A percentile compares a stretch with the other conserved stretches of the same genome.
Conservation (phyloP, 2,329 filamentous ascomycete genomes). For the Aspergillus texensis region DNA sequence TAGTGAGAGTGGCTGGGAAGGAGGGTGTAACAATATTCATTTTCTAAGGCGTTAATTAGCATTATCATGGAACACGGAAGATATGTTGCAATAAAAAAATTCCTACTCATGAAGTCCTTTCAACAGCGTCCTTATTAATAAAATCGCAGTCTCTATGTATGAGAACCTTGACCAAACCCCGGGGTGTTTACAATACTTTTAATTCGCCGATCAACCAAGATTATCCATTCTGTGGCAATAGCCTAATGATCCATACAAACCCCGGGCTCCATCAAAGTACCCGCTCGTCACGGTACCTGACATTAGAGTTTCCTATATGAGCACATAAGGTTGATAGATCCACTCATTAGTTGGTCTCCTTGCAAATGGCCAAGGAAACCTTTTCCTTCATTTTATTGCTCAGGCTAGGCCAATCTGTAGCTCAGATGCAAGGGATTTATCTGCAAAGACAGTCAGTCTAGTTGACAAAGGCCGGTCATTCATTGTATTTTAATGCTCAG, state of each 20-base stretch:
- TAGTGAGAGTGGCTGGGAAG: constrained; percentile 5
- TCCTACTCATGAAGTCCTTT: background rate
- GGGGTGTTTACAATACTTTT: no score
- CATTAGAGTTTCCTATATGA: background rate
- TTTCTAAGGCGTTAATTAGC: background rate
- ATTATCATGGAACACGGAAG: background rate
- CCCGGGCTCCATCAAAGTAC: background rate
- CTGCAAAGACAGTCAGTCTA: no score
- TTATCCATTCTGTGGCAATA: no score
- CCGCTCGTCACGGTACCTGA: background rate
- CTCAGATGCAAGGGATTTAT: background rate
- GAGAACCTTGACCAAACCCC: background rate
- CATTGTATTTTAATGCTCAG: background rate
- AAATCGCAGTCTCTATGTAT: no score
- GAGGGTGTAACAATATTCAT: constrained; percentile 7
- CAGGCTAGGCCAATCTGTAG: background rate
- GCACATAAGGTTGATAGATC: no score
- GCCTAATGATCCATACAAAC: background rate
- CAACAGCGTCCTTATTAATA: background rate
- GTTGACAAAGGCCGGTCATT: background rate
- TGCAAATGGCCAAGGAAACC: no score
- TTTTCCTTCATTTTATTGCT: background rate
- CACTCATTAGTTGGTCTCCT: no score
- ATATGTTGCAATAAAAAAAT: background rate
- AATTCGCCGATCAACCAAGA: no score